Base-by-base conservation (phyloP, 2,329 filamentous ascomycete species). In the Camillea tinctor region DNA sequence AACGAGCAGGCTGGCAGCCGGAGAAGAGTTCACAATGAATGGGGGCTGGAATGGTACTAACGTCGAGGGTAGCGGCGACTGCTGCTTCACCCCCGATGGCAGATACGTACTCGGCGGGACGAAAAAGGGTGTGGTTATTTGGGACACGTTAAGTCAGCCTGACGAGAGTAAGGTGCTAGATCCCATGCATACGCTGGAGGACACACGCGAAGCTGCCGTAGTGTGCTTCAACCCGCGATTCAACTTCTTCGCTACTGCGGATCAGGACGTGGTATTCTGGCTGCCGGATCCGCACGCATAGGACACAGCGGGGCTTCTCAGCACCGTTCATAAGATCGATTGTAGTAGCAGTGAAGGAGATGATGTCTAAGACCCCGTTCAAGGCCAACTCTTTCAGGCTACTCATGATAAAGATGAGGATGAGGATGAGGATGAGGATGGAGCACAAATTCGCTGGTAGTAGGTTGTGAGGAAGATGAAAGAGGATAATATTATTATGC, bases 211-310 rank as follows among this genome's bases (percentile, higher is more conserved):
- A 76, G 86, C 86, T 4, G 90, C 90, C 0, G 84, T 96, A 13
- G 81, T 97, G 50, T 91, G 90, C 21, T 95, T 93, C 74, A 98
- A 97, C 72, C 95, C 93, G 23, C 84, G 93, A 54, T 95, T 90
- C 75, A 97, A 98, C 75, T 88, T 97, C 79, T 84, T 98, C 66
- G 93, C 92, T 8, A 95, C 89, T 51, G 95, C 92, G 3, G 93
- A 98, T 69, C 89, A 89, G 71, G 93, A 97, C 57, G 79, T 92
- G 61, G 77, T 91, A 20, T 91, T 93, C 68, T 93, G 90, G 90
- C 75, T 91, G 40, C 90, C 90, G 1, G 89, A 92, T 72, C 84
- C 86, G 50, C 80, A 84, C 68, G 76, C 78, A 7, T 85, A 75
- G 63, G 17, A 63, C 23, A 52, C 24, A 24, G 4, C 24, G 5